Evolutionary conservation across 768 basidiomycete species (phyloP).

Genomic region (Grammothele lineata): DNA sequence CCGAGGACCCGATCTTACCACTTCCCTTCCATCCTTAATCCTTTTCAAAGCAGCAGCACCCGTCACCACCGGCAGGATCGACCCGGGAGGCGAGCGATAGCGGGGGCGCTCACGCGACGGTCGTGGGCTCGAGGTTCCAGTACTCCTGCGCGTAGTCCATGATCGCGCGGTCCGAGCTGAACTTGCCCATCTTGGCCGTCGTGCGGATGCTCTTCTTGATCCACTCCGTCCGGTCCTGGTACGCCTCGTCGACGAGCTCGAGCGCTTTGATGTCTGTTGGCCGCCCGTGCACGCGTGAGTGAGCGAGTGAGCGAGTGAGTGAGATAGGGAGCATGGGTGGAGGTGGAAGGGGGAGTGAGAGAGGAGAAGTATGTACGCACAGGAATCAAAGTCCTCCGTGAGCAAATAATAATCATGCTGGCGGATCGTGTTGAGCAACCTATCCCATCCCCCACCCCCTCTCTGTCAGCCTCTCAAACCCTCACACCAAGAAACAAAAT

Average conservation of each 20-base stretch:
- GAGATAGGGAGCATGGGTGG: no score
- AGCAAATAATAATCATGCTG: conserved; percentile 77
- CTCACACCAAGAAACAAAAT: not conserved
- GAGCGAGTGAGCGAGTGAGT: no score
- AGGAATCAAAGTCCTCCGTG: conserved; percentile 93
- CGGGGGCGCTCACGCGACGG: conserved; percentile 17
- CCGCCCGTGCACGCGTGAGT: no score
- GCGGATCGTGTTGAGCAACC: conserved; percentile 70
- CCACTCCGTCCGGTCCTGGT: conserved; percentile 82
- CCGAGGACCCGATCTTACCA: no score
- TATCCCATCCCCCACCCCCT: conserved; percentile 25
- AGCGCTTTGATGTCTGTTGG: conserved; percentile 80
- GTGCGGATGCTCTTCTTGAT: conserved; percentile 86
- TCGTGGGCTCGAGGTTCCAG: conserved; percentile 29
- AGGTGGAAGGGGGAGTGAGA: no score
- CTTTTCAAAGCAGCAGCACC: no score
- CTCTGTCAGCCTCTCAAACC: not conserved
- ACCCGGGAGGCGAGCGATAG: no score
- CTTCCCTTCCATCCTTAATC: no score
- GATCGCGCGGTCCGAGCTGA: conserved; percentile 92
- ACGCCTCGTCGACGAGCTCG: conserved; percentile 85
- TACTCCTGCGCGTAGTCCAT: conserved; percentile 78
- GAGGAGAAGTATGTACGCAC: conserved; percentile 37
- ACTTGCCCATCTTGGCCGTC: conserved; percentile 93
- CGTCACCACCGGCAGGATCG: no score